These are phyloP conservation scores for Penicillium sp. DNA, from an alignment of 2,329 filamentous ascomycete species.

Conservation along the genomic window DNA sequence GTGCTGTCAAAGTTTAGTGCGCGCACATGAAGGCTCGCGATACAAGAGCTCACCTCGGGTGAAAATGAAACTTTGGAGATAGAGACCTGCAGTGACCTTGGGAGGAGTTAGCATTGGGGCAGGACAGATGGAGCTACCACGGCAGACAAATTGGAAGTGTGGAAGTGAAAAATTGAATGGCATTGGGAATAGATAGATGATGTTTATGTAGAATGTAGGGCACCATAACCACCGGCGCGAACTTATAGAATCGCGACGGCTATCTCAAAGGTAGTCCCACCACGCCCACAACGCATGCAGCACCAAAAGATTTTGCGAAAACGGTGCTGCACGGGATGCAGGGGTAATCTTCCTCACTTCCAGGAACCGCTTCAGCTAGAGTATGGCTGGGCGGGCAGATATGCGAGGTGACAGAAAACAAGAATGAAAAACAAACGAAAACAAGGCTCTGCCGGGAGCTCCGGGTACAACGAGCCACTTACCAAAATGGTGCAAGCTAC, in stretches of 20 bases:
- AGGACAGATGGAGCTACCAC: slow-evolving; percentile 21
- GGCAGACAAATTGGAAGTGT: slow-evolving; percentile 9
- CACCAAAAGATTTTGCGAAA: slow-evolving; percentile 60
- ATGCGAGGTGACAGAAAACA: slow-evolving; percentile 55
- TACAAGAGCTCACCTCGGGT: slow-evolving; percentile 35
- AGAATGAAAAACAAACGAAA: slow-evolving; percentile 15
- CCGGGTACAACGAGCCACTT: slow-evolving; percentile 51
- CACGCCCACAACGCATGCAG: slow-evolving; percentile 68
- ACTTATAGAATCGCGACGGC: slow-evolving; percentile 53
- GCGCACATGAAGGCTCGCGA: background rate
- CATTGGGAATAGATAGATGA: slow-evolving; percentile 16
- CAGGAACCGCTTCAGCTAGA: slow-evolving; percentile 80
- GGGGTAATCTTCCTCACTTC: slow-evolving; percentile 78
- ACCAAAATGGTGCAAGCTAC: slow-evolving; percentile 71
- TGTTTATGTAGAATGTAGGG: slow-evolving; percentile 57
- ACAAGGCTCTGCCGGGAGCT: slow-evolving; percentile 15
- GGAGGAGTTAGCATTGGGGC: slow-evolving; percentile 25
- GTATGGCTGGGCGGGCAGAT: slow-evolving; percentile 74
- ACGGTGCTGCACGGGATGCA: slow-evolving; percentile 58
- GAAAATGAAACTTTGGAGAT: slow-evolving; percentile 35
- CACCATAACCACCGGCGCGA: slow-evolving; percentile 63
- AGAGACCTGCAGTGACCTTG: slow-evolving; percentile 44
- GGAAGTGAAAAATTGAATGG: slow-evolving; percentile 19
- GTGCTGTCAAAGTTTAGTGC: slow-evolving; percentile 55
- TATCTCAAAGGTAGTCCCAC: slow-evolving; percentile 73